Evolutionary conservation across 2,329 filamentous ascomycete genomes (phyloP).

Genomic region (Sclerotinia glacialis): DNA sequence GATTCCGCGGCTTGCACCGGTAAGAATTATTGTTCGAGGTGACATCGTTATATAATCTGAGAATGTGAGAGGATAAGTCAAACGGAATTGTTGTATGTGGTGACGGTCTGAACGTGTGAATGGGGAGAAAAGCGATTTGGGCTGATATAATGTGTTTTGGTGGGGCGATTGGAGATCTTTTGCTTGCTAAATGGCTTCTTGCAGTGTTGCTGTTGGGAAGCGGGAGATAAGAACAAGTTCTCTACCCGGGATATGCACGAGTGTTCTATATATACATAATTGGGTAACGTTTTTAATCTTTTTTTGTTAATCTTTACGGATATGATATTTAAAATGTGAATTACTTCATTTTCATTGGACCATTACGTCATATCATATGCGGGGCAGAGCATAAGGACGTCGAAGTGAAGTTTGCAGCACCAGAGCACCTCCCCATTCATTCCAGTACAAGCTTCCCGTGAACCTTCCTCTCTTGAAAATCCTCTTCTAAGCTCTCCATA

Average conservation of each 20-base stretch:
- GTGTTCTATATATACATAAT: neutral
- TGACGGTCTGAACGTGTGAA: neutral
- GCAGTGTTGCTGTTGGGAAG: neutral
- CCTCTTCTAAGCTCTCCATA: neutral
- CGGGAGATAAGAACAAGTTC: neutral
- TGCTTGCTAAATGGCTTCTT: neutral
- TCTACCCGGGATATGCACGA: neutral
- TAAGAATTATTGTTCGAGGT: conserved; percentile 68
- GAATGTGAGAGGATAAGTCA: neutral
- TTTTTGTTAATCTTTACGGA: neutral
- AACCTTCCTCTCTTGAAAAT: neutral
- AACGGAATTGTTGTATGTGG: neutral
- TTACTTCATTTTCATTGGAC: neutral
- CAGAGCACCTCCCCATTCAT: neutral
- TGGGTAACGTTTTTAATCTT: too few species aligned
- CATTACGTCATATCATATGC: conserved; percentile 6
- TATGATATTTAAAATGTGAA: neutral
- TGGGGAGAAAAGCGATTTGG: neutral
- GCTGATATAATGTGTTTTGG: neutral
- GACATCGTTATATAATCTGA: conserved; percentile 39
- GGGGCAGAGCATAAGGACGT: neutral
- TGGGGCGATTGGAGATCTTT: conserved; percentile 7
- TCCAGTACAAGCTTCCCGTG: neutral
- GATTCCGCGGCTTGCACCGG: conserved; percentile 62
- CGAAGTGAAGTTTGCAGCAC: neutral